Evolutionary conservation across 176 grass and related monocot species (phyloP), one percentile per base, ranked within the genome.

Genomic region (Bromus sterilis): DNA sequence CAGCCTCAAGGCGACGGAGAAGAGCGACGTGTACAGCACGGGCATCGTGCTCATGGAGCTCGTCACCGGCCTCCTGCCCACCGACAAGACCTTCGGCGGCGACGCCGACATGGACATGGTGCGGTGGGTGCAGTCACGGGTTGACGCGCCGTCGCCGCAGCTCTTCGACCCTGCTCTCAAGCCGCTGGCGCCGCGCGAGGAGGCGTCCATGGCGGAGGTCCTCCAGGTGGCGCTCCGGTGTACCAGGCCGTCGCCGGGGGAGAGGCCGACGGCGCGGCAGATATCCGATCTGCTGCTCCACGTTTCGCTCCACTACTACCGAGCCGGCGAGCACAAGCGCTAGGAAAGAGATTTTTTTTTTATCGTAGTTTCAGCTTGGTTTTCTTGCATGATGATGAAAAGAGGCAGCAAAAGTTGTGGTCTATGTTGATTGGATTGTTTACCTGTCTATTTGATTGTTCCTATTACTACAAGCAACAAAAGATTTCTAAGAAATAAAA

Each of bases 31-130:
- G 2, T 99, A 99, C 88, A 95, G 93, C 93, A 93, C 89, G 83
- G 93, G 96, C 21, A 93, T 99, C 28, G 96, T 99, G 51, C 84
- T 95, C 31, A 95, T 99, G 93, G 96, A 98, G 88, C 93, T 98
- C 9, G 93, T 88, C 23, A 91, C 86, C 2, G 92, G 96, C 43
- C 75, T 84, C 25, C 77, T 80, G 93, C 96, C 96, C 8, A 99
- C 93, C 0, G 93, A 99, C 76, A 87, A 86, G 72, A 89, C 78
- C 74, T 99, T 99, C 61, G 66, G 71, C 23, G 96, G 93, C 12
- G 89, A 99, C 82, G 60, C 91, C 12, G 89, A 99, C 82, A 55
- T 99, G 90, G 93, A 95, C 82, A 90, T 95, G 87, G 93, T 91
- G 64, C 66, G 82, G 37, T 99, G 96, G 96, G 90, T 95, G 89